phyloP scores from a whole-genome alignment of 2,329 filamentous ascomycete species.

The Ilyonectria sp. region DNA sequence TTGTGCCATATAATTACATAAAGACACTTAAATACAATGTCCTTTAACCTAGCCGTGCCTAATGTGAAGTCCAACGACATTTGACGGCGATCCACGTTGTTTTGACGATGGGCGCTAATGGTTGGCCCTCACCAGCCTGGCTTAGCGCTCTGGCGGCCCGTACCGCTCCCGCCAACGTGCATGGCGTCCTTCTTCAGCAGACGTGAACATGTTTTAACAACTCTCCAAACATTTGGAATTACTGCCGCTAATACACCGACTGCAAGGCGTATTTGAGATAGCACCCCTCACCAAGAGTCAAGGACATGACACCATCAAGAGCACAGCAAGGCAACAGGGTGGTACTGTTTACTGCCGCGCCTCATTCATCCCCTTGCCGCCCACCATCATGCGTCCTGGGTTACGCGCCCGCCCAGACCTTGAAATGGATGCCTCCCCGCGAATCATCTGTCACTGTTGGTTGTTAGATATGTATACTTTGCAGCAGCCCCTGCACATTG shows the following conservation, averaged over 20 bases:
- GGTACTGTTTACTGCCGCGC: neutral
- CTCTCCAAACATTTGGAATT: neutral
- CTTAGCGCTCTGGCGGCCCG: too few relatives aligned
- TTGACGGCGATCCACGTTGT: too few relatives aligned
- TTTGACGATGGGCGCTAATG: too few relatives aligned
- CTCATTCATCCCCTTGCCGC: constrained; percentile 10
- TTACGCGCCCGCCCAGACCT: constrained; percentile 10
- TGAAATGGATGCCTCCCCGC: constrained; percentile 11
- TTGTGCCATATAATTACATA: too few relatives aligned
- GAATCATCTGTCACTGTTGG: constrained; percentile 10
- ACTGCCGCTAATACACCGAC: neutral
- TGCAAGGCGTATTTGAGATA: neutral
- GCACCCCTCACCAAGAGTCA: neutral
- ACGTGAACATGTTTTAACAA: neutral
- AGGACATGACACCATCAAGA: neutral
- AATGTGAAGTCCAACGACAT: too few relatives aligned
- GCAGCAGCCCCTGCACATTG: constrained; percentile 11
- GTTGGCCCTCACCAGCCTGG: too few relatives aligned
- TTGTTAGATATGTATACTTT: neutral
- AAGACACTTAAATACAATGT: too few relatives aligned
- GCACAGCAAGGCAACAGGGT: neutral
- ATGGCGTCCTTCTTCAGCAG: neutral
- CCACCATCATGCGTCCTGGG: constrained; percentile 11
- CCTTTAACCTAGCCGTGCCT: too few relatives aligned
- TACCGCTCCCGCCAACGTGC: too few relatives aligned